Evolutionary conservation across 1,284 basidiomycete genomes (phyloP).

Genomic region (Cutaneotrichosporon curvatum): DNA sequence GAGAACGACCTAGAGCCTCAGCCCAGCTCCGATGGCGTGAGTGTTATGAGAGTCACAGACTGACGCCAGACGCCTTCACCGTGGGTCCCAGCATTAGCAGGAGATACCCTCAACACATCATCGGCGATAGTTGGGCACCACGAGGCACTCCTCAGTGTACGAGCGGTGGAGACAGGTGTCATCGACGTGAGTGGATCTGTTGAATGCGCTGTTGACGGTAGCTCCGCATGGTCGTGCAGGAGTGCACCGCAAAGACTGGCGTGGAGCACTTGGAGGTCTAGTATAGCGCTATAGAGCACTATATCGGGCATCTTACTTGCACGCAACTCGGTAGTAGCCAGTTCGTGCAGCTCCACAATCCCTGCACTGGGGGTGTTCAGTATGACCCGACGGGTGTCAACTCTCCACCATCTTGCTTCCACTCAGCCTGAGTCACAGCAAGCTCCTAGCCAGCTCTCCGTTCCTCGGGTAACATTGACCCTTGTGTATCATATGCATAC

Average conservation of each 20-base stretch:
- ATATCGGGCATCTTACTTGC: too few relatives aligned
- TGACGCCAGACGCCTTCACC: conserved; percentile 36
- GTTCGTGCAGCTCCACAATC: too few relatives aligned
- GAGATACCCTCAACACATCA: conserved; percentile 21
- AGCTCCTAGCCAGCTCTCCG: too few relatives aligned
- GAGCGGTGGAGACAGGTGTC: conserved; percentile 73
- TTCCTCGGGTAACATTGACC: too few relatives aligned
- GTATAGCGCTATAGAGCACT: too few relatives aligned
- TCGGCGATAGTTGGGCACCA: conserved; percentile 22
- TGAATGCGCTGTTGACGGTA: conserved; percentile 8
- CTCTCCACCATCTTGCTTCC: too few relatives aligned
- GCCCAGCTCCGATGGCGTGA: conserved; percentile 46
- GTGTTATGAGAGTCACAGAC: conserved; percentile 7
- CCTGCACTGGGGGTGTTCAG: too few relatives aligned
- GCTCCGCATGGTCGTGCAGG: conserved; percentile 42
- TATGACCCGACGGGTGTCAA: too few relatives aligned
- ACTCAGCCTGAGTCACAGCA: too few relatives aligned
- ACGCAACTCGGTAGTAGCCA: too few relatives aligned
- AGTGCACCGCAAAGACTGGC: conserved; percentile 37
- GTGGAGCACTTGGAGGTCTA: conserved; percentile 10
- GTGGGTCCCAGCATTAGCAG: conserved; percentile 41
- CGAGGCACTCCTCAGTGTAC: conserved; percentile 54
- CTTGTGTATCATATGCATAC: too few relatives aligned
- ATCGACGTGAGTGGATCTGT: conserved; percentile 57
- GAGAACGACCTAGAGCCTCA: conserved; percentile 61